These are phyloP conservation scores for Macrolepiota albuminosa DNA, from an alignment of 768 basidiomycete species.

Conservation along the genomic window DNA sequence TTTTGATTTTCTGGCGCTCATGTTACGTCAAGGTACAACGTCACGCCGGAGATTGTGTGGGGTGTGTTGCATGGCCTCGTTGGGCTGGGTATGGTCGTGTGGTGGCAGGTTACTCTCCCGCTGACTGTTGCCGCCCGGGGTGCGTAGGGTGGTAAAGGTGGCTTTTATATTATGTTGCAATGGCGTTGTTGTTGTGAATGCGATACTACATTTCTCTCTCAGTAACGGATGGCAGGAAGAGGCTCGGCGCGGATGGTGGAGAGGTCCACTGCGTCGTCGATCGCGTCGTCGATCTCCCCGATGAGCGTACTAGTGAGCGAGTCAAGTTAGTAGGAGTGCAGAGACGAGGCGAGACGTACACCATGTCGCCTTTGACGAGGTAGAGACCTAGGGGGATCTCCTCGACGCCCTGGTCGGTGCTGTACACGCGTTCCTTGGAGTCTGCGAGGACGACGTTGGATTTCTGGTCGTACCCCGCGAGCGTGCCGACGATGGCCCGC, in stretches of 20 bases:
- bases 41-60: slow-evolving; percentile 75
- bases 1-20: too few species aligned
- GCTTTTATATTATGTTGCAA: too few species aligned
- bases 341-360: slow-evolving; percentile 52
- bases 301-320: slow-evolving; percentile 51
- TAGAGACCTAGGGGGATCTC: slow-evolving; percentile 94
- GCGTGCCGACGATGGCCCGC: slow-evolving; percentile 84
- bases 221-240: slow-evolving; percentile 77
- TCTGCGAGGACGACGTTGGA: slow-evolving; percentile 95
- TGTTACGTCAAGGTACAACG: slow-evolving; percentile 36
- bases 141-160: not conserved
- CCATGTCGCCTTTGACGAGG: slow-evolving; percentile 97
- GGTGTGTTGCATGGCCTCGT: slow-evolving; percentile 65
- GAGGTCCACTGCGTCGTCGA: slow-evolving; percentile 73
- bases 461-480: slow-evolving; percentile 93
- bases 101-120: slow-evolving; percentile 78
- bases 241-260: slow-evolving; percentile 84
- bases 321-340: not conserved
- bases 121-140: slow-evolving; percentile 37
- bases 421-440: slow-evolving; percentile 90
- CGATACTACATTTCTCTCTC: slow-evolving; percentile 15
- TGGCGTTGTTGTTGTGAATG: too few species aligned
- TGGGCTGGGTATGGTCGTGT: slow-evolving; percentile 66
- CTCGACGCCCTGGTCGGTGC: slow-evolving; percentile 87
- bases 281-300: slow-evolving; percentile 79